Evolutionary conservation across 305 asterid species (phyloP), one percentile per base, ranked within the genome.

Genomic region (Nicotiana rustica): DNA sequence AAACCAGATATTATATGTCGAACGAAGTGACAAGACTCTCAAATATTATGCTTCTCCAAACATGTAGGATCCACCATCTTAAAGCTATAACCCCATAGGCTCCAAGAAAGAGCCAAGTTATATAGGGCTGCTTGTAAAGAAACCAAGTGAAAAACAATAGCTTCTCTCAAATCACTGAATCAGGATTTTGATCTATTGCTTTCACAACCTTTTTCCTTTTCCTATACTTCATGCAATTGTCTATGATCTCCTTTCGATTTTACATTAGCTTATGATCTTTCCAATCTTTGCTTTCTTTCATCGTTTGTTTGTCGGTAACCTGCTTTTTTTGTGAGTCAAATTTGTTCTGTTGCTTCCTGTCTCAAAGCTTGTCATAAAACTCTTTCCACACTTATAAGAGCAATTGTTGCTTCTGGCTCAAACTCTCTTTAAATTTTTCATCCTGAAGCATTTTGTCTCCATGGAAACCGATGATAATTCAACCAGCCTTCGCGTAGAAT

Each of bases 401-500:
- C 10, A 25, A 29, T 75, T 5, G 17, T 52, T 75, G 80, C 80
- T 75, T 75, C 79, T 75, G 64, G 65, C 55, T 49, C 47, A 8
- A 29, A 75, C 47, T 52, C n/a, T 29, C 65, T 75, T 52, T 35
- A 49, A 7, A 75, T 21, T 25, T 14, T 21, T 75, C 64, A 52
- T 25, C 44, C 84, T 36, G 69, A 81, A 59, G 82, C 36, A 81
- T 83, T 89, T 14, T 79, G 61, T 67, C 82, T 80, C 55, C 66
- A 93, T 94, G 97, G 98, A 91, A 61, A 31, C 44, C 18, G 91
- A 87, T 49, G 89, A 89, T 9, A 71, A 85, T 81, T 65, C 60
- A 52, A 84, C 80, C 81, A 91, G 83, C 55, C 90, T 88, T 77
- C 95, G 97, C 0, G 95, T 95, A 25, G 99, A 92, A 19, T 95